phyloP scores from a whole-genome alignment of 345 rosid genomes.

The Rhizophora mangle region DNA sequence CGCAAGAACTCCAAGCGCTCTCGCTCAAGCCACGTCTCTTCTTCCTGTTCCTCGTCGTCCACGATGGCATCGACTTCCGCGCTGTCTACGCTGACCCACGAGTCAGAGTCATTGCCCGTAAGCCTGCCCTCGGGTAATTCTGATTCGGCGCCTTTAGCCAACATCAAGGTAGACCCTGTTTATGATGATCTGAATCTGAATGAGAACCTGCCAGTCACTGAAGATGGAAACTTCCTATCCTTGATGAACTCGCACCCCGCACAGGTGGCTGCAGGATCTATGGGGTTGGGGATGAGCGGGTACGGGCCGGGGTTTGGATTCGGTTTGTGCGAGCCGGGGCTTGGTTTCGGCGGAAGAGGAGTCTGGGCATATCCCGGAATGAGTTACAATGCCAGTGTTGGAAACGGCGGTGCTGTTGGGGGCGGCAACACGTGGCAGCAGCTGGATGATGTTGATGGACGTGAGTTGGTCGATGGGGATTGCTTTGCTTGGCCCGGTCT shows the following conservation, averaged over 20 bases:
- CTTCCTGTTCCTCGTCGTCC: constrained; percentile 22
- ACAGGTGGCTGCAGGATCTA: constrained; percentile 20
- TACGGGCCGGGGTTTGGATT: constrained; percentile 27
- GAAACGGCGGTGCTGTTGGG: constrained; percentile 15
- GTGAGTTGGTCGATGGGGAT: constrained; percentile 6
- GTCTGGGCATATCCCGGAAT: constrained; percentile 41
- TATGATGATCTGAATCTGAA: constrained; percentile 27
- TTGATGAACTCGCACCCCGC: constrained; percentile 13
- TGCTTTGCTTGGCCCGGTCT: constrained; percentile 51
- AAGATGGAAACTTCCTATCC: constrained; percentile 21
- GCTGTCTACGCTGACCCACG: constrained; percentile 26
- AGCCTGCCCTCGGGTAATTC: background rate
- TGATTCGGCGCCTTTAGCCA: background rate
- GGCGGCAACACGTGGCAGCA: constrained; percentile 39
- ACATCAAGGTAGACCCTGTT: background rate
- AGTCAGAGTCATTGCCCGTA: constrained; percentile 19
- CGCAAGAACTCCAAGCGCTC: constrained; percentile 54
- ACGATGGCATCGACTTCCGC: background rate
- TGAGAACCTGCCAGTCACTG: constrained; percentile 16
- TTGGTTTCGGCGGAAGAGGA: constrained; percentile 32
- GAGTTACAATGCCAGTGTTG: constrained; percentile 9
- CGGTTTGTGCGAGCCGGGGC: constrained; percentile 35
- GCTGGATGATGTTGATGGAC: constrained; percentile 25
- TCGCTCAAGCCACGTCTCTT: constrained; percentile 18
- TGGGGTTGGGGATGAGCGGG: constrained; percentile 18